Conservation (phyloP, 345 rosid genomes). For the Gossypium thurberi region DNA sequence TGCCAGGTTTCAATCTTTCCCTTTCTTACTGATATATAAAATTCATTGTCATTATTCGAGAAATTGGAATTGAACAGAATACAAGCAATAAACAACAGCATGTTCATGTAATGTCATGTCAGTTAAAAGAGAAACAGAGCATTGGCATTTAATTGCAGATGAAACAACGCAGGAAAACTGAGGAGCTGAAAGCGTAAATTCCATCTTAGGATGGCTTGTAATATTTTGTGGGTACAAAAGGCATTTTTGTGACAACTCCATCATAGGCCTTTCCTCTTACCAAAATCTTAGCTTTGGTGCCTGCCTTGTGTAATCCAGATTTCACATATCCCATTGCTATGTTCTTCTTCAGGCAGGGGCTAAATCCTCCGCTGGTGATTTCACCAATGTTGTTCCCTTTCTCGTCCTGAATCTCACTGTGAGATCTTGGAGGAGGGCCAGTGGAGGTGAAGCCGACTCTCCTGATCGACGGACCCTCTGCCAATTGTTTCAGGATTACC, state of each 20-base stretch:
- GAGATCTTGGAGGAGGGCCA: slow-evolving; percentile 91
- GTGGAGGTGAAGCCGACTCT: slow-evolving; percentile 78
- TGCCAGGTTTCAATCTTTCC: not conserved
- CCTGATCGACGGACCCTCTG: slow-evolving; percentile 77
- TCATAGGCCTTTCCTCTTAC: slow-evolving; percentile 88
- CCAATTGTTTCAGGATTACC: slow-evolving; percentile 81
- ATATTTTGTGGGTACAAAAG: slow-evolving; percentile 72
- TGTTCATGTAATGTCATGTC: not conserved
- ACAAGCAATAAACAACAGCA: not conserved
- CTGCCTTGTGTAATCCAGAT: slow-evolving; percentile 80
- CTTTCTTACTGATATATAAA: not conserved
- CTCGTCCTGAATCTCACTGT: slow-evolving; percentile 86
- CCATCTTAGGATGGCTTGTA: slow-evolving; percentile 68
- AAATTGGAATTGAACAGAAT: not conserved
- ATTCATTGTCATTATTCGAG: not conserved
- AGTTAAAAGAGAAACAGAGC: not conserved
- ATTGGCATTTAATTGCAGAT: not conserved
- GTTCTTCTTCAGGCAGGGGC: slow-evolving; percentile 97
- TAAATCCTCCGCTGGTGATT: slow-evolving; percentile 93
- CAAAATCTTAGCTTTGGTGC: slow-evolving; percentile 71
- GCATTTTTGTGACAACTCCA: slow-evolving; percentile 76
- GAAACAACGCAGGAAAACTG: not conserved
- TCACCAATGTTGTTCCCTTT: slow-evolving; percentile 73
- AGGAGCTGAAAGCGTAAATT: slow-evolving; percentile 4
- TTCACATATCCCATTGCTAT: slow-evolving; percentile 96